phyloP scores from a whole-genome alignment of 140 eudicot species.

The Senecio squalidus region DNA sequence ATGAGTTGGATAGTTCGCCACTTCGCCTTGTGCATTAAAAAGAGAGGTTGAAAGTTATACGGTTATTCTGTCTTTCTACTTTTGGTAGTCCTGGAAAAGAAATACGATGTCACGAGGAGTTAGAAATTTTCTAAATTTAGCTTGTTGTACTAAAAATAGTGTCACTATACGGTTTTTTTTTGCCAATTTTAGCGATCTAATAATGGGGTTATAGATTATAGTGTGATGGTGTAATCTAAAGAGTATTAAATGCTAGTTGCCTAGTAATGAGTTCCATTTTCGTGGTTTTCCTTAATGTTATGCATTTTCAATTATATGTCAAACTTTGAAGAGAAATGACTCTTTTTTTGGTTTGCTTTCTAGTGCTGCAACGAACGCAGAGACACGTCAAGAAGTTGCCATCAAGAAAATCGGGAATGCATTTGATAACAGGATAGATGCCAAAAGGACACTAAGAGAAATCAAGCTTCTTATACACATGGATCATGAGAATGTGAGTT shows the following conservation, averaged over 20 bases:
- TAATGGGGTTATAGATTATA: not conserved
- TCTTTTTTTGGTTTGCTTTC: slow-evolving; percentile 17
- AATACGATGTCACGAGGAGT: not conserved
- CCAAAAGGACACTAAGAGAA: slow-evolving; percentile 85
- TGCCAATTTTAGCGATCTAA: not conserved
- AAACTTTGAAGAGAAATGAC: not conserved
- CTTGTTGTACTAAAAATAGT: not conserved
- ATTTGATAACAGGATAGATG: slow-evolving; percentile 76
- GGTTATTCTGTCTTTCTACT: not conserved
- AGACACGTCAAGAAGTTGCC: slow-evolving; percentile 83
- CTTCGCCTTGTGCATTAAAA: not conserved
- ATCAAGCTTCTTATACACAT: slow-evolving; percentile 79
- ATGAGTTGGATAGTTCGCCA: too few relatives aligned
- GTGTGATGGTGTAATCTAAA: not conserved
- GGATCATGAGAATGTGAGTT: slow-evolving; percentile 85
- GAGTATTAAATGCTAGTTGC: slow-evolving; percentile 5
- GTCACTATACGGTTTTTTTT: not conserved
- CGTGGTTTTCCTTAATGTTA: not conserved
- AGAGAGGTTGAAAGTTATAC: not conserved
- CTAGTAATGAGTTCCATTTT: not conserved
- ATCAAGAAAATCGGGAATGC: slow-evolving; percentile 94
- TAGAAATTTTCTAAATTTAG: not conserved
- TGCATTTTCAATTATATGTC: not conserved
- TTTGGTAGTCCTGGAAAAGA: not conserved
- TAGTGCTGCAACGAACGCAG: slow-evolving; percentile 77